Evolutionary conservation across 2,329 filamentous ascomycete species (phyloP).

Genomic region (Xylaria arbuscula): DNA sequence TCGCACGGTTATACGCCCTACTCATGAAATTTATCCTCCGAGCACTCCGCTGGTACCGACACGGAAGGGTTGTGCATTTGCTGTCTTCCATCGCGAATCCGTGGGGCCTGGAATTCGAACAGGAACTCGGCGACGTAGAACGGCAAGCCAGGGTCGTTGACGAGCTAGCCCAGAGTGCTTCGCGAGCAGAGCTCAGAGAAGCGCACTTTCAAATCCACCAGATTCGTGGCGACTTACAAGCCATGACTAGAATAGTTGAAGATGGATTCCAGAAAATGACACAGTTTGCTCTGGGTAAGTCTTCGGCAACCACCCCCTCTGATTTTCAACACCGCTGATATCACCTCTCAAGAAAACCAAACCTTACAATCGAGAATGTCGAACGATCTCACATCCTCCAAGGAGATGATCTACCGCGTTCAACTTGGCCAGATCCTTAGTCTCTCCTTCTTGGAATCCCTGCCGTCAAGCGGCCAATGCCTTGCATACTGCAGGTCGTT

Average conservation of each 20-base stretch:
- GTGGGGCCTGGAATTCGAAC: background rate
- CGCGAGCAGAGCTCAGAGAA: background rate
- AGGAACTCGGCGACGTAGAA: background rate
- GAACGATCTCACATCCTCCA: background rate
- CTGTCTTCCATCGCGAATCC: background rate
- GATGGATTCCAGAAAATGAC: background rate
- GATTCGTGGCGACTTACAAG: background rate
- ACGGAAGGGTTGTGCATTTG: background rate
- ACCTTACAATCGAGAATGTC: background rate
- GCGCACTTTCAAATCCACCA: background rate
- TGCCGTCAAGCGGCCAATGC: conserved; percentile 1
- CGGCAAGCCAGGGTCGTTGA: background rate
- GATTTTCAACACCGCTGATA: background rate
- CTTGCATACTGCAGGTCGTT: background rate
- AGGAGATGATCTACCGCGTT: background rate
- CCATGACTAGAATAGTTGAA: background rate
- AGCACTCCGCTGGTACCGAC: background rate
- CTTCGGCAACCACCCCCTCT: background rate
- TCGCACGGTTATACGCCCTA: background rate
- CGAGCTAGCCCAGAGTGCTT: background rate
- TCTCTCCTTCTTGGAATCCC: conserved; percentile 1
- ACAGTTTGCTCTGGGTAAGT: background rate
- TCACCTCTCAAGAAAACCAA: background rate
- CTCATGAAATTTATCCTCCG: background rate
- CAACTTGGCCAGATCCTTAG: conserved; percentile 2